Evolutionary conservation across 2,329 filamentous ascomycete species (phyloP).

Genomic region (Elsinoe fawcettii): DNA sequence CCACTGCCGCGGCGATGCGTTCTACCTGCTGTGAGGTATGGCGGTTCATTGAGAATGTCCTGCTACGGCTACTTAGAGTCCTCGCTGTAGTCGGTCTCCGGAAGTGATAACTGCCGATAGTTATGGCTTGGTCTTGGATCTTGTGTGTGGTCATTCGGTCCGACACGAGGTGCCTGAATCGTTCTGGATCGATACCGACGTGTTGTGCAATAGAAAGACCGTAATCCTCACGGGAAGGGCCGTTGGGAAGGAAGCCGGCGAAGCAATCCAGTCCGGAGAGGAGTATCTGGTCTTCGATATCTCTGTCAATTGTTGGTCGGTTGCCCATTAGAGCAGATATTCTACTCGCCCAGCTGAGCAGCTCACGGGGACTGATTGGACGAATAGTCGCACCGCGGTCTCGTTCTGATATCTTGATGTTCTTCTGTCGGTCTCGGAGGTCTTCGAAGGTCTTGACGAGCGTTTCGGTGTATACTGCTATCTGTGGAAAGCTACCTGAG

Average conservation of each 20-base stretch:
- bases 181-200: conserved; percentile 76
- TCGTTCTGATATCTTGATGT: conserved; percentile 44
- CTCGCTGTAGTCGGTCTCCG: conserved; percentile 9
- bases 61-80: conserved; percentile 15
- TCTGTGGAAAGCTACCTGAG: conserved; percentile 58
- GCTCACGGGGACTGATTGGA: conserved; percentile 63
- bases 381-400: conserved; percentile 43
- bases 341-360: conserved; percentile 85
- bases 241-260: conserved; percentile 67
- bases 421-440: conserved; percentile 34
- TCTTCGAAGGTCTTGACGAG: conserved; percentile 52
- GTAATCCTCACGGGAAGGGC: conserved; percentile 51
- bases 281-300: conserved; percentile 78
- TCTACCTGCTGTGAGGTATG: conserved; percentile 81
- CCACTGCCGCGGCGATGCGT: conserved; percentile 75
- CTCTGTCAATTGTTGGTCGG: conserved; percentile 55
- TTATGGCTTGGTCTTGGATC: conserved; percentile 29
- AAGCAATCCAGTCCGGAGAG: conserved; percentile 93
- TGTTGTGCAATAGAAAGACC: conserved; percentile 71
- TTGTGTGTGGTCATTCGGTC: conserved; percentile 65
- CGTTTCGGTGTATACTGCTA: conserved; percentile 50
- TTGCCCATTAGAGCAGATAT: conserved; percentile 58
- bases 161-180: conserved; percentile 67
- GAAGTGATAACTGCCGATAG: conserved; percentile 27
- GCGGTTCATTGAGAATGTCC: conserved; percentile 73